Conservation (phyloP, 2,329 filamentous ascomycete species). For the Colletotrichum karsti region DNA sequence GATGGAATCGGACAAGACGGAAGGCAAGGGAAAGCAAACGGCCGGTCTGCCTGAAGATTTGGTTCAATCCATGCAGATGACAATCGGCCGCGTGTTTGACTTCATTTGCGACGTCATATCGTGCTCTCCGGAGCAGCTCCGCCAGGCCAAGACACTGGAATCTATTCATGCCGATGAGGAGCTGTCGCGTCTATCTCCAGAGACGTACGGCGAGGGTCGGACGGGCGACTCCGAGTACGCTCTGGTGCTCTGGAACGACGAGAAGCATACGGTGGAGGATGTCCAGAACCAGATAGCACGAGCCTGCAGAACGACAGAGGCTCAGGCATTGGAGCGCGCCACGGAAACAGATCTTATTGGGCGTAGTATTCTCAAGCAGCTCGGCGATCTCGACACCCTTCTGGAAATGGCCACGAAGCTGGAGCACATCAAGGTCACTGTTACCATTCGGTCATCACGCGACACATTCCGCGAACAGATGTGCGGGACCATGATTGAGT, state of each 20-base stretch:
- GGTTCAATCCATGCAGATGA: constrained; percentile 81
- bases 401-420: constrained; percentile 84
- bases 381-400: constrained; percentile 75
- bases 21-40: constrained; percentile 69
- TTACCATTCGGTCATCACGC: constrained; percentile 90
- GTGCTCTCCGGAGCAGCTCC: constrained; percentile 94
- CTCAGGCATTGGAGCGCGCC: constrained; percentile 77
- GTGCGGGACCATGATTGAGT: constrained; percentile 97
- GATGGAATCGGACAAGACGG: constrained; percentile 54
- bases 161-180: constrained; percentile 85
- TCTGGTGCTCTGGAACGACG: constrained; percentile 94
- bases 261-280: constrained; percentile 95
- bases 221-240: constrained; percentile 79
- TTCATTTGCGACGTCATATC: constrained; percentile 98
- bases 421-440: constrained; percentile 94
- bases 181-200: constrained; percentile 76
- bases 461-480: constrained; percentile 98
- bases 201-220: constrained; percentile 76
- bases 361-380: constrained; percentile 83
- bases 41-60: constrained; percentile 77
- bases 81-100: constrained; percentile 85
- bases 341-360: constrained; percentile 91
- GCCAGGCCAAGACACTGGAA: constrained; percentile 83
- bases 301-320: constrained; percentile 79
- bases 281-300: constrained; percentile 90